Evolutionary conservation across 208 protist species (phyloP), one percentile per base, ranked within the genome.

Genomic region (Trypanosoma mega): DNA sequence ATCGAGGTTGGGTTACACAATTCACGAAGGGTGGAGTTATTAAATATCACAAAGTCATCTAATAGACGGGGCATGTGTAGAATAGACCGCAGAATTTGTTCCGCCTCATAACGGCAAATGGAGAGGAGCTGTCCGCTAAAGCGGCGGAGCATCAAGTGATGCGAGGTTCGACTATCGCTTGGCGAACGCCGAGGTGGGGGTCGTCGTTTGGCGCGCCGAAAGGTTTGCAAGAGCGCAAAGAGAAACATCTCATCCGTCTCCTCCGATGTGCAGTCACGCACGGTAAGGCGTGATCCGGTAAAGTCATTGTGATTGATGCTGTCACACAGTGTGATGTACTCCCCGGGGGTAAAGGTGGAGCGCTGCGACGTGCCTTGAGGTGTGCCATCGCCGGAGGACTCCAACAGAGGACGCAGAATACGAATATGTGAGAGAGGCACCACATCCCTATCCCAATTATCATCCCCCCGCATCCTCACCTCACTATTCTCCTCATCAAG

Each of bases 111-210:
- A 34, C 73, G 56, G 37, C 76, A 82, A 16, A 94, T 83, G 54
- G 83, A 77, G 23, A 94, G 68, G 41, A 94, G 58, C 21, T 68
- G 63, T 0, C 87, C 87, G 18, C 70, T 62, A 56, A 94, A 94
- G 16, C 46, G 47, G 21, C 63, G 63, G 26, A 70, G 26, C 16
- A 70, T 41, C 2, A 29, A 45, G 36, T 70, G 45, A 36, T 41
- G 37, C 26, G 55, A 63, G 1, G 36, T 62, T 0, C 44, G 16
- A 8, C 21, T 3, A 23, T 57, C 55, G 57, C 18, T 45, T 30
- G 11, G n/a, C 3, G 37, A 61, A 23, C 14, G 43, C 18, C 27
- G 45, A 23, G 49, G 50, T 8, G 52, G 37, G 1, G 51, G 74
- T 9, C 82, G 80, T 21, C 73, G 81, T 55, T 77, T 78, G 8